Evolutionary conservation across 305 asterid species (phyloP), one percentile per base, ranked within the genome.

Genomic region (Rubia balearica): DNA sequence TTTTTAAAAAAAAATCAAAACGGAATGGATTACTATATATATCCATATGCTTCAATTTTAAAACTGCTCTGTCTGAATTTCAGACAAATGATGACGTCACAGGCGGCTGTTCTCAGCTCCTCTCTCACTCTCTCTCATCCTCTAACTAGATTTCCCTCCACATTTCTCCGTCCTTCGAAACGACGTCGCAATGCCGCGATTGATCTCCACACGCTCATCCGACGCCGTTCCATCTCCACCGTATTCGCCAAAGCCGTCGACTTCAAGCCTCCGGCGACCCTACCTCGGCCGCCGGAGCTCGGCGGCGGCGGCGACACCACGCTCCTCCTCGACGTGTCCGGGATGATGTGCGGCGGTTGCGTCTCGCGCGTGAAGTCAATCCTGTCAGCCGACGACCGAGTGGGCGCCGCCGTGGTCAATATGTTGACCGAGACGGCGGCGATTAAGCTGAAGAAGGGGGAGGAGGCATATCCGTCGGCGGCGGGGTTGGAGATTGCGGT

Each of bases 311-410:
- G 75, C 73, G 83, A 65, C n/a, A 68, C 87, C 2, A 85, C 88
- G 0, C 83, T 91, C 6, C 75, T 93, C 6, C 89, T 93, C 10
- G 97, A 93, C 24, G 97, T 93, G 1, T 81, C 89, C 7, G 98
- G 98, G 51, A 92, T 92, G 97, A 92, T 92, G 98, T 92, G 98
- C 79, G 98, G 97, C 77, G 97, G 95, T 79, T 90, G 98, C 66
- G 98, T 82, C 17, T 82, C 96, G 36, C 97, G 96, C 67, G 92
- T 91, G 71, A 89, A 93, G 85, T 82, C 97, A 65, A 89, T 93
- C 57, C 27, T 90, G 46, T 77, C 95, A 19, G 82, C 86, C 66
- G 96, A 90, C 81, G 88, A 86, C 67, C 89, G 98, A 69, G 97
- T 93, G 13, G 94, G 85, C 65, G 87, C 96, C 19, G 96, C 73